Conservation (phyloP, 2,329 filamentous ascomycete genomes). For the Fusarium hostae region DNA sequence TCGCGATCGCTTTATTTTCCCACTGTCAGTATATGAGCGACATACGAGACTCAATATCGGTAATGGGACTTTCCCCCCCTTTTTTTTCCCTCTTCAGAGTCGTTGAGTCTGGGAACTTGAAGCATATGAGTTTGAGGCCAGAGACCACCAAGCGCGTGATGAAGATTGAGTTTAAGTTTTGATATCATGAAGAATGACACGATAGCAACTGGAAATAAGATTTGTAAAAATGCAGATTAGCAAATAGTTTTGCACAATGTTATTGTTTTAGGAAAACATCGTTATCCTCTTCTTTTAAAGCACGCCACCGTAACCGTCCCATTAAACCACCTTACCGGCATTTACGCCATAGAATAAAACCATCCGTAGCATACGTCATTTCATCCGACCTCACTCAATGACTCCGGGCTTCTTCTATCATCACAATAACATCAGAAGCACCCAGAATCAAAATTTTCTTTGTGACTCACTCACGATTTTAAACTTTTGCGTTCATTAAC, state of each 20-base stretch:
- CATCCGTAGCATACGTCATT: slow-evolving; percentile 26
- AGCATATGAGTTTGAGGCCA: background rate
- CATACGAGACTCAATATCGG: background rate
- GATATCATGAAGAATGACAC: background rate
- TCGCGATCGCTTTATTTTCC: background rate
- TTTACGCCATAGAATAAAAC: background rate
- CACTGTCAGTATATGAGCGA: background rate
- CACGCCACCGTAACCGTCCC: background rate
- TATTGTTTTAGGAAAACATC: background rate
- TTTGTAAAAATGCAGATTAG: background rate
- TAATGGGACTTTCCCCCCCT: background rate
- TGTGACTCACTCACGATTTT: background rate
- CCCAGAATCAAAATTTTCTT: background rate
- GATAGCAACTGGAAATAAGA: background rate
- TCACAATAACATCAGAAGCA: background rate
- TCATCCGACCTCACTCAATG: background rate
- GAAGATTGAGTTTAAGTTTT: background rate
- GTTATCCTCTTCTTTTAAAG: too few species aligned
- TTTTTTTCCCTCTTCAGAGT: background rate
- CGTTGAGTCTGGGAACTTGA: background rate
- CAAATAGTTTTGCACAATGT: background rate
- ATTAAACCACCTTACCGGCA: background rate
- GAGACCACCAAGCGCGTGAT: background rate
- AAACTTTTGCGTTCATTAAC: background rate
- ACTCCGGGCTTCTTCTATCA: background rate